These are phyloP conservation scores for Podila verticillata DNA, from an alignment of 192 early-diverging fungal genomes.

Conservation along the genomic window DNA sequence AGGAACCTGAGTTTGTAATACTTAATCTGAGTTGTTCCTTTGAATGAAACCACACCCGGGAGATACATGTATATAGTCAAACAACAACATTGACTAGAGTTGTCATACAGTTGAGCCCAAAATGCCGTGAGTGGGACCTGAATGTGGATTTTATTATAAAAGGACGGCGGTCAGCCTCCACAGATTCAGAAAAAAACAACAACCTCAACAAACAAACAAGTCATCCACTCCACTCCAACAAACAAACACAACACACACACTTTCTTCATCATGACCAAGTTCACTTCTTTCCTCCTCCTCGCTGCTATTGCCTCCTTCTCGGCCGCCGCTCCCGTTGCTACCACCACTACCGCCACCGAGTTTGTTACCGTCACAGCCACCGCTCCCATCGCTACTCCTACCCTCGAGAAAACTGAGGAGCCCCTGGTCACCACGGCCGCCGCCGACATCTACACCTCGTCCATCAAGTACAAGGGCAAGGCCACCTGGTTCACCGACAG, in stretches of 20 bases:
- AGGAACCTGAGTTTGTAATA: too few relatives aligned
- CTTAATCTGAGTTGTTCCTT: too few relatives aligned
- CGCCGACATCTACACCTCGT: not conserved
- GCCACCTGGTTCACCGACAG: constrained; percentile 24
- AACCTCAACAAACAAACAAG: not conserved
- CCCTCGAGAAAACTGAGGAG: not conserved
- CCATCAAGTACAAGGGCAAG: not conserved
- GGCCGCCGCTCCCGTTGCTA: not conserved
- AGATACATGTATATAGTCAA: not conserved
- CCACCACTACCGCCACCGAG: not conserved
- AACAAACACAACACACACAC: not conserved
- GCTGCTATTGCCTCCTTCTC: not conserved
- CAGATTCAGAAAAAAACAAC: not conserved
- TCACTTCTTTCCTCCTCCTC: not conserved
- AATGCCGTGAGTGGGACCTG: too few relatives aligned
- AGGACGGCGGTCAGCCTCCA: not conserved
- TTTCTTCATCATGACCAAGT: not conserved
- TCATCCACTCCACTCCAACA: not conserved
- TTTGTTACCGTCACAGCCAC: not conserved
- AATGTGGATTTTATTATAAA: not conserved
- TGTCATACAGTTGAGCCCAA: too few relatives aligned
- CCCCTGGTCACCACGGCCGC: not conserved
- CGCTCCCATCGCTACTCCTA: not conserved
- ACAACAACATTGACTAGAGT: not conserved
- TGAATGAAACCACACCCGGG: not conserved